phyloP scores from a whole-genome alignment of 345 rosid species.

The Citrus unshiu region DNA sequence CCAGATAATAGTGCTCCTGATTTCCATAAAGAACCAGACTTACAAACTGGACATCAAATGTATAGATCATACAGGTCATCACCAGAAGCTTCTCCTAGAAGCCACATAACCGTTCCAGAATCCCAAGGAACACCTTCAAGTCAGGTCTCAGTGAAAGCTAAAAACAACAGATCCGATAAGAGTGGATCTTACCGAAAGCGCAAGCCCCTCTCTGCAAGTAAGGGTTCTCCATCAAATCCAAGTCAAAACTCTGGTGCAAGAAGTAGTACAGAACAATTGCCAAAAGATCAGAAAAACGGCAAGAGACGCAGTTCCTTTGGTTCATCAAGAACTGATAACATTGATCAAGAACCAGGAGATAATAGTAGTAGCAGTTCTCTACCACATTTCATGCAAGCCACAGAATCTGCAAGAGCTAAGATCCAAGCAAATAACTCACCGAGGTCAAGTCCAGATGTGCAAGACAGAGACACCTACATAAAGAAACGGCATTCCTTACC shows the following conservation, averaged over 20 bases:
- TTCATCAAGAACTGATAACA: conserved; percentile 35
- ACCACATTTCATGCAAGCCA: conserved; percentile 97
- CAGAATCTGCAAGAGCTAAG: conserved; percentile 93
- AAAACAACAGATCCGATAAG: conserved; percentile 47
- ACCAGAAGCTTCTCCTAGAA: conserved; percentile 58
- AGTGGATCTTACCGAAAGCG: conserved; percentile 52
- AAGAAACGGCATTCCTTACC: conserved; percentile 95
- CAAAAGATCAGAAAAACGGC: conserved; percentile 59
- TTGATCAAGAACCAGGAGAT: conserved; percentile 71
- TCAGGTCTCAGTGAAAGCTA: conserved; percentile 59
- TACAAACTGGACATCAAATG: conserved; percentile 39
- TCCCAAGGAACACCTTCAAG: conserved; percentile 88
- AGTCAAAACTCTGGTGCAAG: conserved; percentile 49
- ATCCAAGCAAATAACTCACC: conserved; percentile 75
- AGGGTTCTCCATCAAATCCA: conserved; percentile 55
- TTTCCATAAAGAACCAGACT: conserved; percentile 24
- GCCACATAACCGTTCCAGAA: conserved; percentile 59
- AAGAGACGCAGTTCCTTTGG: conserved; percentile 71
- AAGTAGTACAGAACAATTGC: conserved; percentile 44
- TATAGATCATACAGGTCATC: conserved; percentile 39
- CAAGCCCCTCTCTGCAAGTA: conserved; percentile 47
- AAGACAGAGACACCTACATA: conserved; percentile 58
- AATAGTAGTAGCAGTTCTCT: conserved; percentile 62
- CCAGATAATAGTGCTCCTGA: conserved; percentile 36
- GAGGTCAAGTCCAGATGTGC: conserved; percentile 89